Percentiles rank a stretch among this genome's conserved stretches.
These are phyloP conservation scores for Ophiostoma tasmaniense DNA, from an alignment of 2,329 filamentous ascomycete genomes.

Conservation along the genomic window DNA sequence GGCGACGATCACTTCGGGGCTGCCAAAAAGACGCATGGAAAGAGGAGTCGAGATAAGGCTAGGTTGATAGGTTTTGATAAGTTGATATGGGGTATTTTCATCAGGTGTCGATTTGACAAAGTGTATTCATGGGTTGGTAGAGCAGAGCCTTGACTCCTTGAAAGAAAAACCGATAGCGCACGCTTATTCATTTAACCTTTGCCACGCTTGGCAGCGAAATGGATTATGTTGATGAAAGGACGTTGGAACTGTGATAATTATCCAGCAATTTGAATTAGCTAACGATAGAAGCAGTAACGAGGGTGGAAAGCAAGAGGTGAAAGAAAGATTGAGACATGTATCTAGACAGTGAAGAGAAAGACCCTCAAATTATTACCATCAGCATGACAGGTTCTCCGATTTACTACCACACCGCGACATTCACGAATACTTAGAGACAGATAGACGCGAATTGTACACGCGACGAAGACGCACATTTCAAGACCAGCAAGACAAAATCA, in stretches of 20 bases:
- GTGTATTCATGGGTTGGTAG: background rate
- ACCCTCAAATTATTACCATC: no score
- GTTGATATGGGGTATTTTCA: background rate
- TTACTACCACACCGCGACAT: background rate
- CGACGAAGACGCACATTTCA: background rate
- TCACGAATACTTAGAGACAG: background rate
- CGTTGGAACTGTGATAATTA: background rate
- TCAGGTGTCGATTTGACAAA: constrained; percentile 8
- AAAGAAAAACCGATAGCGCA: background rate
- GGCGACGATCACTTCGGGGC: background rate
- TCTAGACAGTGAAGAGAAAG: background rate
- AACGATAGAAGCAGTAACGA: background rate
- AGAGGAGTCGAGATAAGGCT: background rate
- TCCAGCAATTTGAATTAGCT: background rate
- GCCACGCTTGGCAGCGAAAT: background rate
- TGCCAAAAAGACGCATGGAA: background rate
- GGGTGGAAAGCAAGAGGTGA: background rate
- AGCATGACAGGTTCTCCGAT: background rate
- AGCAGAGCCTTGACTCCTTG: no score
- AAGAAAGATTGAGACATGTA: background rate
- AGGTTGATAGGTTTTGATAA: background rate
- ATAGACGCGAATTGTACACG: background rate
- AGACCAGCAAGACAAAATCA: background rate
- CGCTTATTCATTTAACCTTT: constrained; percentile 1
- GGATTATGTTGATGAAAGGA: background rate